Conservation (phyloP, 176 grass and related monocot species). For the Musa schizocarpa region DNA sequence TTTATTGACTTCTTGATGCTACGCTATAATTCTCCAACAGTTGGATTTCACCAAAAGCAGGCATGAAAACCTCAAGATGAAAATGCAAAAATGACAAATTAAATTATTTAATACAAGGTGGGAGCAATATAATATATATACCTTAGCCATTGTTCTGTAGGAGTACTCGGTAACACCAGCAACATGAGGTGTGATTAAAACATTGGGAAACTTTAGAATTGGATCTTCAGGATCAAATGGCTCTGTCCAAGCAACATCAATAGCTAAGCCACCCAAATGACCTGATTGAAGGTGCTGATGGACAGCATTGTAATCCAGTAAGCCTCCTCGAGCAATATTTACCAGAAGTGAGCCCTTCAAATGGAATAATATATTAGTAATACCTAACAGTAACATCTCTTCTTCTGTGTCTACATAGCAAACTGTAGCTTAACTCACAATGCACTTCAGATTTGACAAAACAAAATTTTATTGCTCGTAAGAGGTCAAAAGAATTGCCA, state of each 20-base stretch:
- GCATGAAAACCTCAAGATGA: no score
- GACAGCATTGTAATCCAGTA: constrained; percentile 70
- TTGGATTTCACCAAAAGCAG: no score
- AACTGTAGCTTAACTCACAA: no score
- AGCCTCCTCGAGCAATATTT: constrained; percentile 74
- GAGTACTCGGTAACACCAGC: constrained; percentile 72
- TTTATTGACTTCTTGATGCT: no score
- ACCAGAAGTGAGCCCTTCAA: constrained; percentile 73
- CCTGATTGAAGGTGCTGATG: constrained; percentile 61
- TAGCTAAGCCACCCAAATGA: constrained; percentile 75
- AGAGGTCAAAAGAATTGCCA: background rate
- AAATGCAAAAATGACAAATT: constrained; percentile 1
- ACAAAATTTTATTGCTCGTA: no score
- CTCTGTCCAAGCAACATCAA: constrained; percentile 93
- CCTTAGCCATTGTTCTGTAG: constrained; percentile 88
- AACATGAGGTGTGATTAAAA: constrained; percentile 84
- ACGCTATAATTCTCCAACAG: no score
- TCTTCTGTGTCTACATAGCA: background rate
- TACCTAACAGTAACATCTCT: background rate
- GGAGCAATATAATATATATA: constrained; percentile 23
- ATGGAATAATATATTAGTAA: background rate
- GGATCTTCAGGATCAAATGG: constrained; percentile 89
- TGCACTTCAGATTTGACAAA: no score
- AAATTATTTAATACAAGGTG: background rate
- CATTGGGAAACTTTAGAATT: constrained; percentile 81